These are phyloP conservation scores for Moniliella sp. DNA, from an alignment of 1,284 basidiomycete genomes.

Conservation along the genomic window DNA sequence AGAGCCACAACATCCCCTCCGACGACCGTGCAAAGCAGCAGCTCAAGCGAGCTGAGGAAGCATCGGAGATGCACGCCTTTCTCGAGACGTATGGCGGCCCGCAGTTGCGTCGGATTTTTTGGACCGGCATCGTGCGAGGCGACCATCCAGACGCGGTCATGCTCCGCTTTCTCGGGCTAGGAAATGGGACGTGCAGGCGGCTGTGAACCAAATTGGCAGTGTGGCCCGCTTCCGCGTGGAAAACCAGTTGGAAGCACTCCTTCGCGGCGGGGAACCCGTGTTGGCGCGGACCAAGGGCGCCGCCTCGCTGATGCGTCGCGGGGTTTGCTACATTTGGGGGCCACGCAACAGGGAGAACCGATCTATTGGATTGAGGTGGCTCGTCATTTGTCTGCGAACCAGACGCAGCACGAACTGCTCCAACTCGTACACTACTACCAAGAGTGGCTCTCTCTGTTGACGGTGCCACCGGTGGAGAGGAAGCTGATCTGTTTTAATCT, in stretches of 20 bases:
- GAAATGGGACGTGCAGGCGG: conserved; percentile 10
- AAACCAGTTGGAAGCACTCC: conserved; percentile 13
- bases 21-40: conserved; percentile 24
- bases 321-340: conserved; percentile 19
- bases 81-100: conserved; percentile 17
- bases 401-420: conserved; percentile 23
- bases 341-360: conserved; percentile 14
- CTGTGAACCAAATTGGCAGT: conserved; percentile 17
- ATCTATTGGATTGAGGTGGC: conserved; percentile 26
- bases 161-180: conserved; percentile 6
- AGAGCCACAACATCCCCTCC: conserved; percentile 10
- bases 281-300: conserved; percentile 15
- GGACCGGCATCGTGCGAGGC: conserved; percentile 8
- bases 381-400: conserved; percentile 18
- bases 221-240: conserved; percentile 9
- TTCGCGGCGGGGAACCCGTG: conserved; percentile 13
- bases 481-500: conserved; percentile 28
- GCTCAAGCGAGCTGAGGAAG: conserved; percentile 18
- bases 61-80: conserved; percentile 22
- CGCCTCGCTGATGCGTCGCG: conserved; percentile 19
- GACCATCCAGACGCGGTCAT: conserved; percentile 24
- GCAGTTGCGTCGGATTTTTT: conserved; percentile 16
- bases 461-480: conserved; percentile 22
- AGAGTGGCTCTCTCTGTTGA: conserved; percentile 13
- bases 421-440: conserved; percentile 16